These are phyloP conservation scores for Jatropha curcas DNA, from an alignment of 345 rosid species.

Conservation along the genomic window DNA sequence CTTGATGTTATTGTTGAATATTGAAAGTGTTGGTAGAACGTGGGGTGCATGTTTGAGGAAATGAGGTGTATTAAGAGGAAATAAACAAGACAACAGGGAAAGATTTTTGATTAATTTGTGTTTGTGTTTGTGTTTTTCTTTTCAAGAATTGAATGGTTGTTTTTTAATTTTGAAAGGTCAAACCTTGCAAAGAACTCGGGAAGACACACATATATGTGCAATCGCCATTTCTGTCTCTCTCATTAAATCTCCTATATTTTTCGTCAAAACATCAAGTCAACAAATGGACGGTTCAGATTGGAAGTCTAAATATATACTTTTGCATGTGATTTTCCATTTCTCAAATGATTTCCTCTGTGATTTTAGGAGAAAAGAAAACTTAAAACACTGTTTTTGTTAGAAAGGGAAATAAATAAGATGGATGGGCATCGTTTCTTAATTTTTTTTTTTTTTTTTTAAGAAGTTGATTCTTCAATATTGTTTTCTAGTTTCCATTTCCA, in stretches of 20 bases:
- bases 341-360: too few species aligned
- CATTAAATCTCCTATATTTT: not conserved
- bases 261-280: not conserved
- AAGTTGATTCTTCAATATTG: too few species aligned
- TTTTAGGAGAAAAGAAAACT: too few species aligned
- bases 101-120: not conserved
- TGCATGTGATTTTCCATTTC: too few species aligned
- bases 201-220: conserved; percentile 12
- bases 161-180: conserved; percentile 29
- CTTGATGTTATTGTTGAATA: conserved; percentile 13
- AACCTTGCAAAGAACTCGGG: conserved; percentile 30
- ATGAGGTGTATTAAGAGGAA: conserved; percentile 20
- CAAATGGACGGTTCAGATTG: not conserved
- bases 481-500: too few species aligned
- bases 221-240: not conserved
- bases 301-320: not conserved
- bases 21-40: conserved; percentile 30
- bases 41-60: conserved; percentile 55
- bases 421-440: too few species aligned
- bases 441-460: too few species aligned
- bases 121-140: conserved; percentile 6
- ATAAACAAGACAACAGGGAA: not conserved
- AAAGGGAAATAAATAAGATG: too few species aligned
- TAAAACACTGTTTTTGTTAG: too few species aligned
- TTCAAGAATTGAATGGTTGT: conserved; percentile 26